Base-by-base conservation (phyloP, 164 flowering plant species). In the Piper betle region DNA sequence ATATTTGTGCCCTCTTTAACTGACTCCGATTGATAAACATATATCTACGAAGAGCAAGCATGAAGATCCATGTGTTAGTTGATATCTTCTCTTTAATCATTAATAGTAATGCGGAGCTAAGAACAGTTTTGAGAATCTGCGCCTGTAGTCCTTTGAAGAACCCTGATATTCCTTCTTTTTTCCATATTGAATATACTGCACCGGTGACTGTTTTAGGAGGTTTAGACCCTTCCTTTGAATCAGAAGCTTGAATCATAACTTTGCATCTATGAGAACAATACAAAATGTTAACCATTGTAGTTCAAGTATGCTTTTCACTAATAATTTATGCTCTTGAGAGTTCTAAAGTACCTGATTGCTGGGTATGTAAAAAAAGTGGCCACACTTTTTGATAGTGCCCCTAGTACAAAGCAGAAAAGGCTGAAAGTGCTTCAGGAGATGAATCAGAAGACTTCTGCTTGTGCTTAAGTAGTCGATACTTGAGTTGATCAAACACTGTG, bases 401-500 rank as follows among this genome's bases (percentile, higher is more conserved):
- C 97, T 64, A 84, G 65, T 39, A 78, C 50, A 46, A 90, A 90
- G 97, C 95, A 73, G 82, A 71, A 62, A 79, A 77, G 40, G 95
- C 97, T 64, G 95, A 78, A 60, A 90, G 87, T 48, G 91, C 71
- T 73, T 70, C 74, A 16, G 84, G 81, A 50, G 91, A 75, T 39
- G 85, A 59, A 11, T 72, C 80, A 15, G 48, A 48, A 52, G 56
- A 2, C 17, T 58, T 70, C 58, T 59, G 62, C 59, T 72, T 65
- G 53, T 57, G 58, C 69, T 71, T 71, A 41, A 87, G 73, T 13
- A 78, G 59, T 72, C 87, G 79, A 63, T 65, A 76, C 70, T 90
- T 90, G 69, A 90, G 73, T 71, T 90, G 97, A 81, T 90, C 97
- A 73, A 90, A 90, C 16, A 75, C 88, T 4, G 88, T 90, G 71